Evolutionary conservation across 768 basidiomycete genomes (phyloP).

Genomic region (Leucosporidium yakuticum): DNA sequence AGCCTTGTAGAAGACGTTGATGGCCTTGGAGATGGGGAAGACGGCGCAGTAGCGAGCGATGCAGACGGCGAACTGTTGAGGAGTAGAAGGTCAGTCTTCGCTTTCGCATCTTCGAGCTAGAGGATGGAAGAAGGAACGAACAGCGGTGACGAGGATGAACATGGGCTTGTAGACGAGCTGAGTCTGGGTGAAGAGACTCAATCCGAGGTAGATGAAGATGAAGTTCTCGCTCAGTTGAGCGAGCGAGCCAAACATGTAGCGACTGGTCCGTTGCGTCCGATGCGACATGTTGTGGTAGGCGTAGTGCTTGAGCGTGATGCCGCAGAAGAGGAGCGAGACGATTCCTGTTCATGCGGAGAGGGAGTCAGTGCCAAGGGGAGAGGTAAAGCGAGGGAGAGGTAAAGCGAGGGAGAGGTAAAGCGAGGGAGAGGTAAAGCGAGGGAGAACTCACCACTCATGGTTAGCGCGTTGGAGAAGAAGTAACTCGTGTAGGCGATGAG

Average conservation of each 20-base stretch:
- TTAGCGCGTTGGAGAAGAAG: constrained; percentile 94
- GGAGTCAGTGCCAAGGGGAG: constrained; percentile 33
- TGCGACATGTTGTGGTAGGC: constrained; percentile 99
- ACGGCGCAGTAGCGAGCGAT: constrained; percentile 94
- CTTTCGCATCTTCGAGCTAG: too few relatives aligned
- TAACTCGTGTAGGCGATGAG: constrained; percentile 94
- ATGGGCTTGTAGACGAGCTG: constrained; percentile 81
- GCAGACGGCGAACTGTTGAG: constrained; percentile 62
- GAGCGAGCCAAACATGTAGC: constrained; percentile 90
- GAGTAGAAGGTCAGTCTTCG: background rate
- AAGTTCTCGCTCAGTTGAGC: constrained; percentile 97
- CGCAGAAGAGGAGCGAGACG: constrained; percentile 94
- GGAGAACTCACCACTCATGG: constrained; percentile 55
- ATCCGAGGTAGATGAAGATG: constrained; percentile 97
- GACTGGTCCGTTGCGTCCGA: constrained; percentile 84
- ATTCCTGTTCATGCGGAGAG: constrained; percentile 54
- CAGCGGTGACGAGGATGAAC: constrained; percentile 84
- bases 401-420: background rate
- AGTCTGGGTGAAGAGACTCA: constrained; percentile 90
- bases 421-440: background rate
- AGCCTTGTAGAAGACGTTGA: constrained; percentile 86
- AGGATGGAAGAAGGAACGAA: constrained; percentile 38
- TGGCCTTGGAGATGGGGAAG: constrained; percentile 86
- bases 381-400: background rate
- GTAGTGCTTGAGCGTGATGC: constrained; percentile 98